Evolutionary conservation across 768 basidiomycete genomes (phyloP).

Genomic region (Suillus paluster): DNA sequence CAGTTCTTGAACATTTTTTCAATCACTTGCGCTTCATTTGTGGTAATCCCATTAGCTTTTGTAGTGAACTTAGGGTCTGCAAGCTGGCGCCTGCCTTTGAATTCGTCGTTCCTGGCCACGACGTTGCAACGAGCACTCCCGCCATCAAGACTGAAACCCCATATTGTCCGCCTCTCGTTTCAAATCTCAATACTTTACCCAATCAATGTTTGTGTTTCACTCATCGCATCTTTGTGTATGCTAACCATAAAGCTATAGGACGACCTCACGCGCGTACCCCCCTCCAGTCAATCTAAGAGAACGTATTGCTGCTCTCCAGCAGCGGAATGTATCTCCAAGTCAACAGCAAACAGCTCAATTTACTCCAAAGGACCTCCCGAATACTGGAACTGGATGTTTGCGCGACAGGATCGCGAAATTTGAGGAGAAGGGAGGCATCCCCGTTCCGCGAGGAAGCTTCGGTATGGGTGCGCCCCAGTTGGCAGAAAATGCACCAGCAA

Average conservation of each 20-base stretch:
- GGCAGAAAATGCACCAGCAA: constrained; percentile 48
- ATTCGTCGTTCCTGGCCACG: neutral
- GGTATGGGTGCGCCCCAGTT: constrained; percentile 67
- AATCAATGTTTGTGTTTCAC: constrained; percentile 23
- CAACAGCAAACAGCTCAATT: constrained; percentile 39
- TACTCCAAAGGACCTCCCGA: constrained; percentile 32
- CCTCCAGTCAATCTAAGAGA: constrained; percentile 67
- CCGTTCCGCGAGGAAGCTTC: constrained; percentile 77
- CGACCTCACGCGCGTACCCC: constrained; percentile 27
- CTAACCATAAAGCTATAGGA: constrained; percentile 29
- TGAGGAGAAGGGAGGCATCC: constrained; percentile 76
- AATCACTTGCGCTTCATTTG: constrained; percentile 7
- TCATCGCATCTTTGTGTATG: neutral
- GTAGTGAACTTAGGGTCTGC: constrained; percentile 8
- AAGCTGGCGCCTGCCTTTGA: neutral
- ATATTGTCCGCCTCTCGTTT: neutral
- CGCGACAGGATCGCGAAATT: constrained; percentile 82
- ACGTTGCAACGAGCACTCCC: neutral
- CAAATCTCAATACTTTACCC: neutral
- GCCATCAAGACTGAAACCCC: neutral
- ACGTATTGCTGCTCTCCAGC: constrained; percentile 82
- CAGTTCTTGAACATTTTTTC: constrained; percentile 10
- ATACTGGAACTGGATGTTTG: constrained; percentile 36
- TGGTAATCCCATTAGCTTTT: constrained; percentile 5
- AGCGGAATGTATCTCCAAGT: constrained; percentile 42